phyloP scores from a whole-genome alignment of 2,329 filamentous ascomycete species.

The Claviceps lovelessii region DNA sequence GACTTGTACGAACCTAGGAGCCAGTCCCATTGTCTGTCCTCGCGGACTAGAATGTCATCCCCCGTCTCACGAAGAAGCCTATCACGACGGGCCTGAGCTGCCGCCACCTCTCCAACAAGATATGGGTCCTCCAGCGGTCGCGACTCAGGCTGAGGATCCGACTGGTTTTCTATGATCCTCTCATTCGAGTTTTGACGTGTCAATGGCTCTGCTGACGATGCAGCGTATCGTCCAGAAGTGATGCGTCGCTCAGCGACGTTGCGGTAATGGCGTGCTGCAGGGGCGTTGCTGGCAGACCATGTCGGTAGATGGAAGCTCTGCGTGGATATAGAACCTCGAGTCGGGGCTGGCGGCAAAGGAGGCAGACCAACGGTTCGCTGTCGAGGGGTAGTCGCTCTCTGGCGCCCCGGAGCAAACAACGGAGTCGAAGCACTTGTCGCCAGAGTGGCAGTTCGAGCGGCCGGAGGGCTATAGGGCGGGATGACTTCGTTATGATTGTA shows the following conservation, averaged over 20 bases:
- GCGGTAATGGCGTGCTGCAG: slow-evolving; percentile 46
- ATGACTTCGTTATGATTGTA: slow-evolving; percentile 28
- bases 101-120: slow-evolving; percentile 52
- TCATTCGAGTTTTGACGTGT: slow-evolving; percentile 6
- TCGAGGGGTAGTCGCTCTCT: slow-evolving; percentile 14
- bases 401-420: slow-evolving; percentile 4
- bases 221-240: slow-evolving; percentile 26
- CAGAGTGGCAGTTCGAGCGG: slow-evolving; percentile 1
- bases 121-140: slow-evolving; percentile 52
- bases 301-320: slow-evolving; percentile 41
- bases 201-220: slow-evolving; percentile 14
- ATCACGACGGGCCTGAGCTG: slow-evolving; percentile 40
- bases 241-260: slow-evolving; percentile 50
- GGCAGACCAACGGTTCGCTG: slow-evolving; percentile 32
- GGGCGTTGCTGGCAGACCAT: slow-evolving; percentile 41
- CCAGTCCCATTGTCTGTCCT: slow-evolving; percentile 48
- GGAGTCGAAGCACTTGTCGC: slow-evolving; percentile 2
- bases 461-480: slow-evolving; percentile 35
- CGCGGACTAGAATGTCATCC: slow-evolving; percentile 38
- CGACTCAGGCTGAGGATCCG: slow-evolving; percentile 6
- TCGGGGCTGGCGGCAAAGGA: slow-evolving; percentile 29
- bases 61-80: slow-evolving; percentile 41
- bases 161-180: neutral
- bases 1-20: slow-evolving; percentile 34
- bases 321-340: slow-evolving; percentile 28